Percentiles rank a stretch among this genome's conserved stretches.
Evolutionary conservation across 148 eudicot species (phyloP).

Genomic region (Spergularia bocconei): DNA sequence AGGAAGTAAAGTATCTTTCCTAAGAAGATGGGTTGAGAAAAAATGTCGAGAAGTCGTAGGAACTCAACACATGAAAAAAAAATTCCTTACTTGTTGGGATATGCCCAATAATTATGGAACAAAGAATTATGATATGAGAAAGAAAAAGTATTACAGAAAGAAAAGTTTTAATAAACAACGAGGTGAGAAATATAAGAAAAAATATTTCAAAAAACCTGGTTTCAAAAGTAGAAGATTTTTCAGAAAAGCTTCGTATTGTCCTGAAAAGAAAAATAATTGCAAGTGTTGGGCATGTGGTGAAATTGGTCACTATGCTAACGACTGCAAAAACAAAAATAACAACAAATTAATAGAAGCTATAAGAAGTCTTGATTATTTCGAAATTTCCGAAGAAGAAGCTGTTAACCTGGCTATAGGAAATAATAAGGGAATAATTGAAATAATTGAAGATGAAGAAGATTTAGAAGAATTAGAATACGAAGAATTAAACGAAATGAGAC

Average conservation of each 20-base stretch:
- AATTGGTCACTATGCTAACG: conserved; percentile 1
- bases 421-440: no score
- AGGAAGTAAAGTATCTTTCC: no score
- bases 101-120: neutral
- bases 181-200: no score
- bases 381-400: neutral
- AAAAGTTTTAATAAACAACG: no score
- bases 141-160: no score
- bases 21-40: no score
- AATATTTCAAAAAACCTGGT: neutral
- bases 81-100: neutral
- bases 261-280: neutral
- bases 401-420: neutral
- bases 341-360: no score
- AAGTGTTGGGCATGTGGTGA: neutral
- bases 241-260: neutral
- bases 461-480: neutral
- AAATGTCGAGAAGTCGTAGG: no score
- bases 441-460: no score
- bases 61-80: neutral
- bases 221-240: neutral
- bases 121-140: no score
- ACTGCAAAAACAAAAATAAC: neutral
- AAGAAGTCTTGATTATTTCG: neutral
- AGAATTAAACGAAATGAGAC: no score